A percentile compares a stretch with the other conserved stretches of the same genome.
phyloP scores from a whole-genome alignment of 257 asterid species.

The Lycium barbarum region DNA sequence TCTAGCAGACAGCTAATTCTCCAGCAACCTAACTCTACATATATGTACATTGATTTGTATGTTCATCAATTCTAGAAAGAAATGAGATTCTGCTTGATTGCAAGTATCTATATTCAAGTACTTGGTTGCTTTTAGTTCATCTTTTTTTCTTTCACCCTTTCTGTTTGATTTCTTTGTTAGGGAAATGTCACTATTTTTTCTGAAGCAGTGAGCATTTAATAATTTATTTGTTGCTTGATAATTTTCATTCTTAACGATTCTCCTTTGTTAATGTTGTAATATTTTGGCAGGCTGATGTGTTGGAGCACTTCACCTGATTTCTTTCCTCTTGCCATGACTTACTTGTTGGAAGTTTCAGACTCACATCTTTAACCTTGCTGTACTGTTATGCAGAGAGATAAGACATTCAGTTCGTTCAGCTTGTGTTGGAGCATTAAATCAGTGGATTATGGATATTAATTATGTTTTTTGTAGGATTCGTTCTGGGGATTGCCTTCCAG shows the following conservation, averaged over 20 bases:
- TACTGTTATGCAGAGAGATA: conserved; percentile 92
- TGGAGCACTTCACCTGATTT: conserved; percentile 94
- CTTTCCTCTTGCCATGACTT: conserved; percentile 85
- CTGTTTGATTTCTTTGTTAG: not conserved
- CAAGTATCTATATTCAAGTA: conserved; percentile 39
- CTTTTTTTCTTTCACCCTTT: not conserved
- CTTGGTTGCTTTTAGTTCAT: not conserved
- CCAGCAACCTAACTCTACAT: not conserved
- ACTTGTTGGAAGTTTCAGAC: conserved; percentile 98
- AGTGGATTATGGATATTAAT: conserved; percentile 47
- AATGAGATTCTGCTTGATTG: conserved; percentile 41
- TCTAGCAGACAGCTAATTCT: not conserved
- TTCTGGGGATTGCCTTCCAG: conserved; percentile 52
- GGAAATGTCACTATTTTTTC: not conserved
- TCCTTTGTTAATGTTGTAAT: conserved; percentile 46
- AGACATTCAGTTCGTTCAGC: conserved; percentile 47
- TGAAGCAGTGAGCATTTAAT: conserved; percentile 35
- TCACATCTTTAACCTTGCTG: conserved; percentile 92
- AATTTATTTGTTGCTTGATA: not conserved
- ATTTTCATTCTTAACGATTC: conserved; percentile 28
- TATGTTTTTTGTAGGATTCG: conserved; percentile 59
- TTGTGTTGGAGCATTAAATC: conserved; percentile 46
- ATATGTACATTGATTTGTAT: not conserved
- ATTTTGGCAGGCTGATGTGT: conserved; percentile 84
- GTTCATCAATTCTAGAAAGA: conserved; percentile 28